Conservation (phyloP, 441 rosid genomes). For the Omphalea diandra region DNA sequence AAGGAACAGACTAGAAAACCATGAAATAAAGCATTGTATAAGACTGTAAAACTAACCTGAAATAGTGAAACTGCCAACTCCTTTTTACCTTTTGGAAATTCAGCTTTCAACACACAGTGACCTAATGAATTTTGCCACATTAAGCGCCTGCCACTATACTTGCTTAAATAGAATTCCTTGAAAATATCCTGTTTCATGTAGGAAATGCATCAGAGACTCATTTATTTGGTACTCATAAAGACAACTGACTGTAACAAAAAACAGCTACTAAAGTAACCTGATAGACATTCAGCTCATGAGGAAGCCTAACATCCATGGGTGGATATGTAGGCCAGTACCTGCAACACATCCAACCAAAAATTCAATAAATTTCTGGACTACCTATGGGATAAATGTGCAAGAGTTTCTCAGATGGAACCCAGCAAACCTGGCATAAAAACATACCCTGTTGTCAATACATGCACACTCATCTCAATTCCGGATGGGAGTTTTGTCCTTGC, state of each 20-base stretch:
- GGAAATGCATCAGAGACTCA: constrained; percentile 14
- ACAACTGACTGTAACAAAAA: background rate
- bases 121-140: constrained; percentile 99
- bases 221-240: background rate
- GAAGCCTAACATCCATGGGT: constrained; percentile 99
- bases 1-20: constrained; percentile 6
- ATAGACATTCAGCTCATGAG: constrained; percentile 95
- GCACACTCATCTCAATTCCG: constrained; percentile 99
- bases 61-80: constrained; percentile 97
- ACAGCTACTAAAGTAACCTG: constrained; percentile 52
- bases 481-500: constrained; percentile 97
- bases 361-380: constrained; percentile 9
- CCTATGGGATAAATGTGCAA: constrained; percentile 5
- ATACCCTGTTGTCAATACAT: constrained; percentile 96
- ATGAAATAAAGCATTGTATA: constrained; percentile 2
- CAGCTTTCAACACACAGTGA: constrained; percentile 93
- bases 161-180: constrained; percentile 95
- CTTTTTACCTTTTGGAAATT: constrained; percentile 88
- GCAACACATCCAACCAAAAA: constrained; percentile 35
- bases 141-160: constrained; percentile 94
- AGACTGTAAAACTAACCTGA: constrained; percentile 57
- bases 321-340: constrained; percentile 99
- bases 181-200: constrained; percentile 72
- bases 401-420: constrained; percentile 10
- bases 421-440: constrained; percentile 25